A percentile compares a stretch with the other conserved stretches of the same genome.
Conservation (phyloP, 148 eudicot species). For the Rhododendron ovatum region DNA sequence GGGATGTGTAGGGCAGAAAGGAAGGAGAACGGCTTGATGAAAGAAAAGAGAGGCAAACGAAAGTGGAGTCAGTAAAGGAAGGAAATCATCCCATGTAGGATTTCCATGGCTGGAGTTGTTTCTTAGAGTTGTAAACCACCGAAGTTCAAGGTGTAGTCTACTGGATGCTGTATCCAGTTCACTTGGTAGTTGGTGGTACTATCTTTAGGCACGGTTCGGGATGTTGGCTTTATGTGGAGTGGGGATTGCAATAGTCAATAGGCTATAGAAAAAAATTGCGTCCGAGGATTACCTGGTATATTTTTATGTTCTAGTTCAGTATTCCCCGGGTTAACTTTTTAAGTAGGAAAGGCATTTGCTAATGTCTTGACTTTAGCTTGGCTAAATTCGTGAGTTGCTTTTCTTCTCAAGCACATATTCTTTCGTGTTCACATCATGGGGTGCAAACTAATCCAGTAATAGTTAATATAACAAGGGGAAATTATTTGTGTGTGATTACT, state of each 20-base stretch:
- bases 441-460: background rate
- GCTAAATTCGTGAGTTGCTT: background rate
- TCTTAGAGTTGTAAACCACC: background rate
- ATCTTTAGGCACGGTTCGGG: background rate
- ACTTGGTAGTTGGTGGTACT: background rate
- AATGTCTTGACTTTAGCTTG: conserved; percentile 4
- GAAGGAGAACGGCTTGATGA: background rate
- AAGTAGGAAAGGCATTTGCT: background rate
- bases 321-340: background rate
- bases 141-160: background rate
- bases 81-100: background rate
- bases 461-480: background rate
- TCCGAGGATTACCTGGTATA: background rate
- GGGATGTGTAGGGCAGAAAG: background rate
- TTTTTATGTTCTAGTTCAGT: background rate
- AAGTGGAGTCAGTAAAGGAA: background rate
- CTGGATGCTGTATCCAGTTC: background rate
- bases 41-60: background rate
- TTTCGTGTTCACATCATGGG: background rate
- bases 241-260: background rate
- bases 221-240: background rate
- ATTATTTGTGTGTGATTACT: background rate
- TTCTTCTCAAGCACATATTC: background rate
- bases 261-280: background rate
- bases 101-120: background rate